Conservation (phyloP, 1,139 yeast species). For the Komagataea norvegica region DNA sequence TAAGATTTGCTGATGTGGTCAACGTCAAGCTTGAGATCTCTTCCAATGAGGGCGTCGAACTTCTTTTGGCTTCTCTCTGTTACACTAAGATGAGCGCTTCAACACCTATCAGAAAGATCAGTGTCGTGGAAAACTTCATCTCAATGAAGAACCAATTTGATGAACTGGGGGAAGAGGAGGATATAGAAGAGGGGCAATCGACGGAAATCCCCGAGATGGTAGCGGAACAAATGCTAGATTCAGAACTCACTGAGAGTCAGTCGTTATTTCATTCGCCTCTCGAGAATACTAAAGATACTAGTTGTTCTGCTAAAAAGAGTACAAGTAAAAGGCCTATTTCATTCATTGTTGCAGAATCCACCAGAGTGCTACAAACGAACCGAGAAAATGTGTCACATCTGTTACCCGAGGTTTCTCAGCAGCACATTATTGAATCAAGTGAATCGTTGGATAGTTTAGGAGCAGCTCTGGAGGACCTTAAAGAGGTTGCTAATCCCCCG, state of each 20-base stretch:
- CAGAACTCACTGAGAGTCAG: constrained; percentile 12
- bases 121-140: constrained; percentile 29
- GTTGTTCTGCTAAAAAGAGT: constrained; percentile 10
- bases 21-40: constrained; percentile 14
- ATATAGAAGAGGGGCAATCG: constrained; percentile 19
- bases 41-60: constrained; percentile 20
- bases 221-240: constrained; percentile 1
- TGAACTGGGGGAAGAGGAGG: constrained; percentile 17
- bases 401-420: constrained; percentile 7
- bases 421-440: constrained; percentile 9
- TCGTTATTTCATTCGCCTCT: constrained; percentile 14
- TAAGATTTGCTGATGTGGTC: constrained; percentile 7
- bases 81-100: constrained; percentile 6
- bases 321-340: constrained; percentile 18
- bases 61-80: background rate
- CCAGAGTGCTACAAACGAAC: constrained; percentile 6
- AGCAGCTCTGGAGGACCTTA: background rate
- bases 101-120: constrained; percentile 19
- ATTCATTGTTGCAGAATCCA: constrained; percentile 17
- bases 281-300: constrained; percentile 23
- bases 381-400: background rate
- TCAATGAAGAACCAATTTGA: constrained; percentile 21
- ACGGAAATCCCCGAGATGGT: background rate
- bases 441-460: background rate
- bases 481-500: background rate